phyloP scores from a whole-genome alignment of 2,329 filamentous ascomycete species.

The Neoascochyta sp. region DNA sequence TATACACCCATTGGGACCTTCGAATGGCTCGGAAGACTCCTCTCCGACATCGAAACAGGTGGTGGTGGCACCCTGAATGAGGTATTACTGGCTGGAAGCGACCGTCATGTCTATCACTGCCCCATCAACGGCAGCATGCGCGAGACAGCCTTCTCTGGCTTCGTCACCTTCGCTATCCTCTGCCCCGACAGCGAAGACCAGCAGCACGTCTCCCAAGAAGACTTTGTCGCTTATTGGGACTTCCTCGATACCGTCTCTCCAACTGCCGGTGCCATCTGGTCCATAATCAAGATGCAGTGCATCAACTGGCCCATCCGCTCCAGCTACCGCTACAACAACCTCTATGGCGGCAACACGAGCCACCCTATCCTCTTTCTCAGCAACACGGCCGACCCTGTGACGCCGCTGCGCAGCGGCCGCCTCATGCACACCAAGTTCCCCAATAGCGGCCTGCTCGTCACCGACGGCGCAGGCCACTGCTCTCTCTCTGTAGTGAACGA shows the following conservation, averaged over 20 bases:
- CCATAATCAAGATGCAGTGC: constrained; percentile 38
- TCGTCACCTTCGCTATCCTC: constrained; percentile 31
- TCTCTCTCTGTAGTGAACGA: constrained; percentile 33
- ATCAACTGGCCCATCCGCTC: constrained; percentile 38
- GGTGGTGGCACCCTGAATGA: constrained; percentile 17
- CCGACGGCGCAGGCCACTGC: constrained; percentile 48
- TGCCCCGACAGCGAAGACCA: constrained; percentile 43
- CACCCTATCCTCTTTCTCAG: constrained; percentile 57
- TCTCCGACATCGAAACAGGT: constrained; percentile 33
- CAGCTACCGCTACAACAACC: constrained; percentile 28
- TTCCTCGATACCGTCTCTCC: constrained; percentile 34
- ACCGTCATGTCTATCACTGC: constrained; percentile 26
- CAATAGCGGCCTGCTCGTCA: constrained; percentile 44
- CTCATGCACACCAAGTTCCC: constrained; percentile 43
- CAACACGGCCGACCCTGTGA: constrained; percentile 59
- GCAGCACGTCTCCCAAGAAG: constrained; percentile 15
- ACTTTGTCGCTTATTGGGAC: constrained; percentile 36
- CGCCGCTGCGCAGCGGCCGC: constrained; percentile 49
- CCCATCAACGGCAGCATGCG: constrained; percentile 17
- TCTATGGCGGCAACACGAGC: constrained; percentile 41
- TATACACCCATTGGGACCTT: constrained; percentile 38
- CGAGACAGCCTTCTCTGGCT: constrained; percentile 5
- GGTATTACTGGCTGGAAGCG: constrained; percentile 14
- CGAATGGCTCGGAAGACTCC: constrained; percentile 31
- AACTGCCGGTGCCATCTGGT: constrained; percentile 39